Percentiles rank a stretch among this genome's conserved stretches.
Conservation (phyloP, 2,329 filamentous ascomycete species). For the Polytolypa hystricis region DNA sequence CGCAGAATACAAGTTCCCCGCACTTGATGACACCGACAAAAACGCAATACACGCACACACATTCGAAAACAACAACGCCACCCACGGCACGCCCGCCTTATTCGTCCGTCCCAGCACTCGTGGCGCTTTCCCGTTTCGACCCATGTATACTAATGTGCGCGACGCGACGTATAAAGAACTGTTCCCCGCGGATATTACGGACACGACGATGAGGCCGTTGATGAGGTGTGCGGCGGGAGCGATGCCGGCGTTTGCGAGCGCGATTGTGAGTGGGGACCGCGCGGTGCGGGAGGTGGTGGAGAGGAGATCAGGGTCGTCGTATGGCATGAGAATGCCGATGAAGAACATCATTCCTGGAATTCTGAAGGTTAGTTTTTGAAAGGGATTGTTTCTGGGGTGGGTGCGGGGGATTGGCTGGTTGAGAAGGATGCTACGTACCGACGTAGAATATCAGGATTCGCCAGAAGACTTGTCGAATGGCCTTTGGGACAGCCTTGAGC, state of each 20-base stretch:
- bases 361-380: too few relatives aligned
- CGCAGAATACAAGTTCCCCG: conserved; percentile 21
- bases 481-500: conserved; percentile 33
- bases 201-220: conserved; percentile 66
- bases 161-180: conserved; percentile 68
- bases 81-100: conserved; percentile 48
- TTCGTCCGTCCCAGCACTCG: conserved; percentile 57
- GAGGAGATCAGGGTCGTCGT: conserved; percentile 53
- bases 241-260: conserved; percentile 64
- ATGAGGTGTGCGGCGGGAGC: conserved; percentile 62
- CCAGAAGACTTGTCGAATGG: conserved; percentile 32
- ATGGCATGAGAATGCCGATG: conserved; percentile 62
- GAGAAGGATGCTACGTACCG: conserved; percentile 17
- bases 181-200: conserved; percentile 61
- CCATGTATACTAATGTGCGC: conserved; percentile 65
- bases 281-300: conserved; percentile 52
- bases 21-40: conserved; percentile 20
- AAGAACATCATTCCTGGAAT: conserved; percentile 60
- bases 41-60: conserved; percentile 45
- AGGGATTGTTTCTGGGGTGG: not conserved
- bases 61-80: conserved; percentile 59
- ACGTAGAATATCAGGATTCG: conserved; percentile 49
- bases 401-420: not conserved
- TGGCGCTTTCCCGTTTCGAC: conserved; percentile 60
- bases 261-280: conserved; percentile 62